A percentile compares a stretch with the other conserved stretches of the same genome.
Evolutionary conservation across 2,329 filamentous ascomycete species (phyloP).

Genomic region (Rasamsonia emersonii): DNA sequence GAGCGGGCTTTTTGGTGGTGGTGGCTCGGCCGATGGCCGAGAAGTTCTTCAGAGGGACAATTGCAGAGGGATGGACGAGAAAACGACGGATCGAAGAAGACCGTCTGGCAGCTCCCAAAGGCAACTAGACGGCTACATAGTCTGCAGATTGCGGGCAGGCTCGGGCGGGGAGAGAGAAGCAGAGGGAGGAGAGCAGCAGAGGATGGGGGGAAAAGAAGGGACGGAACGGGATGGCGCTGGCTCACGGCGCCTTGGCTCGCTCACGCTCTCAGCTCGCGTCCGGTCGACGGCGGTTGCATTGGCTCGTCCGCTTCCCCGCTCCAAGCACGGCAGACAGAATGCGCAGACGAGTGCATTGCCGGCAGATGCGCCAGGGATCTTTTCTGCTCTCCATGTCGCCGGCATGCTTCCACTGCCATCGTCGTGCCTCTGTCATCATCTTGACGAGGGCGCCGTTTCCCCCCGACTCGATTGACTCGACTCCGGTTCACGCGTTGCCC

Average conservation of each 20-base stretch:
- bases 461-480: no score
- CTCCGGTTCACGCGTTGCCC: no score
- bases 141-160: constrained; percentile 28
- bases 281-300: constrained; percentile 2
- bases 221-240: constrained; percentile 17
- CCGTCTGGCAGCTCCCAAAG: constrained; percentile 22
- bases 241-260: constrained; percentile 4
- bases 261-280: constrained; percentile 3
- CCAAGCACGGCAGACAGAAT: constrained; percentile 1
- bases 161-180: constrained; percentile 22
- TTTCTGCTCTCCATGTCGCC: no score
- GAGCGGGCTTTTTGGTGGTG: constrained; percentile 6
- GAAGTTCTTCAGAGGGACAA: constrained; percentile 12
- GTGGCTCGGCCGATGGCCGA: constrained; percentile 9
- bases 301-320: constrained; percentile 9
- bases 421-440: no score
- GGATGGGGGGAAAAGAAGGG: constrained; percentile 19
- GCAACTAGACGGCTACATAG: constrained; percentile 33
- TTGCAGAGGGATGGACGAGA: constrained; percentile 15
- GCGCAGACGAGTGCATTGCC: no score
- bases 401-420: no score
- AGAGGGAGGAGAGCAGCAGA: constrained; percentile 22
- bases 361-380: no score
- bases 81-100: constrained; percentile 15
- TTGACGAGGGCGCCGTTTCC: no score